Conservation (phyloP, 305 asterid genomes). For the Ajuga reptans region DNA sequence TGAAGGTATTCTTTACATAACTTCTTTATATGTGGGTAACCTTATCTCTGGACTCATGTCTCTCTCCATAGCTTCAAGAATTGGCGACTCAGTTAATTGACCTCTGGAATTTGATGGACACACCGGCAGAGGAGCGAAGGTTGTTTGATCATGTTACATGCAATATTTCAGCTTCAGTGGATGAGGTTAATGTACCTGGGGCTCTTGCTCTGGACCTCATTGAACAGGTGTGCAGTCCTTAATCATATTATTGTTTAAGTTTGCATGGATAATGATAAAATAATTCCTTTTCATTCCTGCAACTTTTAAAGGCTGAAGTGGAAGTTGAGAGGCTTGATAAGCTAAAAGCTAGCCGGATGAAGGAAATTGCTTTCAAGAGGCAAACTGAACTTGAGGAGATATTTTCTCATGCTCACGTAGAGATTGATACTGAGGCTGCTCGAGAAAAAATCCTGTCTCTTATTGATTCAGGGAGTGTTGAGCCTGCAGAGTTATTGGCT, state of each 20-base stretch:
- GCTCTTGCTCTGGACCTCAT: conserved; percentile 83
- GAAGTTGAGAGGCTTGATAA: conserved; percentile 95
- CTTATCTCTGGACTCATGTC: not conserved
- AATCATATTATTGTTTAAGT: not conserved
- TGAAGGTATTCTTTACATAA: not conserved
- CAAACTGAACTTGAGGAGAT: conserved; percentile 88
- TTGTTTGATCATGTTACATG: conserved; percentile 79
- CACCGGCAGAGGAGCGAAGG: conserved; percentile 66
- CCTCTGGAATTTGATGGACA: conserved; percentile 98
- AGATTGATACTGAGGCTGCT: conserved; percentile 78
- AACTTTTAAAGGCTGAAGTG: conserved; percentile 62
- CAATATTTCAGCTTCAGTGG: conserved; percentile 79
- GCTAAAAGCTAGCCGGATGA: conserved; percentile 87
- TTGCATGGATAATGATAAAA: not conserved
- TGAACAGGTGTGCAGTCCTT: conserved; percentile 53
- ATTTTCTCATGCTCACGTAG: conserved; percentile 74
- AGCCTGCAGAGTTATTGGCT: conserved; percentile 74
- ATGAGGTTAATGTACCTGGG: conserved; percentile 71
- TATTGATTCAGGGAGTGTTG: conserved; percentile 76
- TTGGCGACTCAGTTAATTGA: conserved; percentile 75
- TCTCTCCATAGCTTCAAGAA: conserved; percentile 76
- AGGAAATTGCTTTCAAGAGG: conserved; percentile 91
- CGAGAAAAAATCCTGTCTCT: conserved; percentile 62
- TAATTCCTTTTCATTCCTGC: not conserved
- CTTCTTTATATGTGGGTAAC: not conserved